A percentile compares a stretch with the other conserved stretches of the same genome.
These are phyloP conservation scores for Byssochlamys sp. DNA, from an alignment of 2,329 filamentous ascomycete species.

Conservation along the genomic window DNA sequence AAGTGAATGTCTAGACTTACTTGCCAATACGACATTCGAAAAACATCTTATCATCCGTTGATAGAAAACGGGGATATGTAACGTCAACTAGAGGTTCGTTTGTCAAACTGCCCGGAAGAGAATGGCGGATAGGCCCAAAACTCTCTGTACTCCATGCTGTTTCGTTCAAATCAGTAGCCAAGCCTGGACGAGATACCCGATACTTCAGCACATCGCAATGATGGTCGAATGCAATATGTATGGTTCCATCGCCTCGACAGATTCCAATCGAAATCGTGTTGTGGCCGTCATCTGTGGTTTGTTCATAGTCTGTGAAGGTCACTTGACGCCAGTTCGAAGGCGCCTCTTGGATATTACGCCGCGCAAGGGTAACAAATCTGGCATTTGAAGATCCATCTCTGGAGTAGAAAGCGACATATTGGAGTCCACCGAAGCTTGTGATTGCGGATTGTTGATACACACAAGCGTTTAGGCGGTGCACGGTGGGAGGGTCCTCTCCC, in stretches of 20 bases:
- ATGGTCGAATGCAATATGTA: slow-evolving; percentile 46
- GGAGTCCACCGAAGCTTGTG: not conserved
- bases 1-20: not conserved
- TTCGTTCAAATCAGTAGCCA: slow-evolving; percentile 10
- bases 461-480: not conserved
- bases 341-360: not conserved
- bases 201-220: slow-evolving; percentile 34
- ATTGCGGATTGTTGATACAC: not conserved
- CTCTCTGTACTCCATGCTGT: not conserved
- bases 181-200: slow-evolving; percentile 3
- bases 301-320: slow-evolving; percentile 41
- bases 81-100: not conserved
- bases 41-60: not conserved
- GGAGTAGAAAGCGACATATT: not conserved
- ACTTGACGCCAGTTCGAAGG: slow-evolving; percentile 35
- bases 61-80: not conserved
- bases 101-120: not conserved
- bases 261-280: slow-evolving; percentile 47
- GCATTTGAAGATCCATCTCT: not conserved
- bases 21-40: not conserved
- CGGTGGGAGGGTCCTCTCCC: not conserved
- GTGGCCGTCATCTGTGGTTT: slow-evolving; percentile 44
- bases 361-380: not conserved
- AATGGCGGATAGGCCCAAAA: not conserved
- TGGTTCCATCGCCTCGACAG: slow-evolving; percentile 42